Conservation (phyloP, 768 basidiomycete genomes). For the Lactarius sp. region DNA sequence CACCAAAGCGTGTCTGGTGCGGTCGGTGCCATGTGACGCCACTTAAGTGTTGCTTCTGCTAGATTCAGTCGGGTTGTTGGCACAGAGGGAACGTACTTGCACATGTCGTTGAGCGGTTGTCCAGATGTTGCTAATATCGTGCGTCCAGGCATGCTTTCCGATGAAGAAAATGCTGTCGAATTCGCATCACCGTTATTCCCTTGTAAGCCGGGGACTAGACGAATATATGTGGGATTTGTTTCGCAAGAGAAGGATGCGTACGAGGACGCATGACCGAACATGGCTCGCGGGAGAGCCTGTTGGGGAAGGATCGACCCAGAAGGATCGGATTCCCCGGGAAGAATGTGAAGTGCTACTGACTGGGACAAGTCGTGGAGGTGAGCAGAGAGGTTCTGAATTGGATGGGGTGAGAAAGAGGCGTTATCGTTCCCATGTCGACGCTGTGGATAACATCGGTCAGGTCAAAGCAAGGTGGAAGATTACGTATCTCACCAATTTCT, state of each 20-base stretch:
- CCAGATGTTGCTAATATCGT: constrained; percentile 84
- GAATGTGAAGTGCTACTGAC: constrained; percentile 77
- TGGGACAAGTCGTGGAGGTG: constrained; percentile 72
- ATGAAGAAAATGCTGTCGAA: constrained; percentile 10
- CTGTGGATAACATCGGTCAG: constrained; percentile 33
- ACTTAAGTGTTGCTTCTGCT: constrained; percentile 74
- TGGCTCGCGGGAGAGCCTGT: constrained; percentile 85
- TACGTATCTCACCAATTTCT: constrained; percentile 45
- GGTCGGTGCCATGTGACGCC: constrained; percentile 98
- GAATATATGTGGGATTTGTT: constrained; percentile 88
- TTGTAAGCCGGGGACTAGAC: constrained; percentile 47
- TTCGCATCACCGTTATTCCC: constrained; percentile 28
- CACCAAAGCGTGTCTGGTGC: constrained; percentile 99
- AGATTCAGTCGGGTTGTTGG: constrained; percentile 69
- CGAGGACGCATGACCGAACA: constrained; percentile 66
- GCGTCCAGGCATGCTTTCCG: constrained; percentile 30
- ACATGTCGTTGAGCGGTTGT: constrained; percentile 92
- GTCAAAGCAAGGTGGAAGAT: not conserved
- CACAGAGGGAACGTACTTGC: constrained; percentile 79
- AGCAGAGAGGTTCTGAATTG: constrained; percentile 61
- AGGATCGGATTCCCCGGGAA: constrained; percentile 87
- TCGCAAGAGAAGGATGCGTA: constrained; percentile 66
- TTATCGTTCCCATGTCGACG: constrained; percentile 63
- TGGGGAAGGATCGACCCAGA: constrained; percentile 88
- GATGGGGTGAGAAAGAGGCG: constrained; percentile 67